These are phyloP conservation scores for Murraya koenigii DNA, from an alignment of 345 rosid species.

Conservation along the genomic window DNA sequence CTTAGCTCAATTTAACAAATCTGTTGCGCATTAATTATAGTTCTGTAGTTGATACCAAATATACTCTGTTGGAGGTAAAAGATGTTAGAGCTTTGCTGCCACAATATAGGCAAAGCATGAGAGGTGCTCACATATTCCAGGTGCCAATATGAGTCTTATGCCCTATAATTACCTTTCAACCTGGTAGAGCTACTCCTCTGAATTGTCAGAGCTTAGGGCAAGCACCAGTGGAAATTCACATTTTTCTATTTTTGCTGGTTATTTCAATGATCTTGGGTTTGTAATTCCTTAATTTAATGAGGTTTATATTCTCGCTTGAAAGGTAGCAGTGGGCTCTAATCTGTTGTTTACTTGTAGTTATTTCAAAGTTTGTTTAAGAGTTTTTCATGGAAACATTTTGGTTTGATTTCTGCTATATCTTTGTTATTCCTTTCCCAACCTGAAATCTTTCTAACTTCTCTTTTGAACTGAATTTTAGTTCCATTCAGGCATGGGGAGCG, in stretches of 20 bases:
- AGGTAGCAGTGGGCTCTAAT: too few relatives aligned
- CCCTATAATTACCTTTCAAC: neutral
- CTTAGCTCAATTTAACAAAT: neutral
- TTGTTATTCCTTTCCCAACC: neutral
- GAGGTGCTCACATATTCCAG: neutral
- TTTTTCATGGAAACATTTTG: neutral
- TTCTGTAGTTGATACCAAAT: neutral
- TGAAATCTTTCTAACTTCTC: neutral
- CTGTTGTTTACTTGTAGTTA: neutral
- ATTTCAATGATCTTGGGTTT: neutral
- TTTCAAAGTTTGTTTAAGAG: neutral
- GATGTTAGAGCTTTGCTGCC: neutral
- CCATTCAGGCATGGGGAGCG: constrained; percentile 96
- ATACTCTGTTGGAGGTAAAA: neutral
- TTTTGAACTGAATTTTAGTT: constrained; percentile 43
- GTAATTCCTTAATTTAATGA: too few relatives aligned
- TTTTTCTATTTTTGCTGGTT: neutral
- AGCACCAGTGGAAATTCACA: neutral
- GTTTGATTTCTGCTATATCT: neutral
- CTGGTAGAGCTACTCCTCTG: neutral
- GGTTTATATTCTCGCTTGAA: neutral
- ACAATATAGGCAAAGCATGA: neutral
- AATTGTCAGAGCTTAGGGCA: neutral
- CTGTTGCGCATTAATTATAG: neutral
- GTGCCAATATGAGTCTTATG: neutral